These are phyloP conservation scores for Loxodes magnus DNA, from an alignment of 73 alveolate species.

Conservation along the genomic window DNA sequence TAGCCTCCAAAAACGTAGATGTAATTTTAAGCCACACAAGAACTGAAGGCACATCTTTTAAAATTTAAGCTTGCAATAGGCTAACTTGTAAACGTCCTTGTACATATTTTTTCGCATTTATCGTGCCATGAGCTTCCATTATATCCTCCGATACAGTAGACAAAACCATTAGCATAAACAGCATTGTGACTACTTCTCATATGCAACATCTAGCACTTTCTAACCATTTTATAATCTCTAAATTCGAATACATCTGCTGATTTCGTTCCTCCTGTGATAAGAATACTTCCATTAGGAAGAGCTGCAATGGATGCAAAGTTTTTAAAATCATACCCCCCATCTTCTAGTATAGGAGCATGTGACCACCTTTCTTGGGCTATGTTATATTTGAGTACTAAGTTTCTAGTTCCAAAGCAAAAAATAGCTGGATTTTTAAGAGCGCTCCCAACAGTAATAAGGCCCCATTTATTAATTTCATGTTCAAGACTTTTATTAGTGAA, in stretches of 20 bases:
- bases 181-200: constrained; percentile 61
- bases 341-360: constrained; percentile 10
- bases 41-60: constrained; percentile 54
- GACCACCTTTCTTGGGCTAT: constrained; percentile 26
- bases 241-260: constrained; percentile 53
- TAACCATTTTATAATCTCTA: constrained; percentile 20
- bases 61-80: constrained; percentile 20
- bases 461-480: constrained; percentile 11
- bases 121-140: constrained; percentile 36
- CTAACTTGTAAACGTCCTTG: background rate
- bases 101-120: constrained; percentile 8
- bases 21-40: constrained; percentile 33
- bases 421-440: constrained; percentile 14
- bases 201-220: constrained; percentile 31
- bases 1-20: constrained; percentile 63
- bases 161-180: constrained; percentile 28
- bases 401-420: constrained; percentile 46
- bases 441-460: background rate
- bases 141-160: constrained; percentile 61
- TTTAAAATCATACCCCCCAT: constrained; percentile 19
- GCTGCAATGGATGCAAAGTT: constrained; percentile 56
- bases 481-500: constrained; percentile 3
- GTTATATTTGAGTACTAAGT: constrained; percentile 33
- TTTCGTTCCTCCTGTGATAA: constrained; percentile 54
- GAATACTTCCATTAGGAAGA: constrained; percentile 57